phyloP scores from a whole-genome alignment of 2,329 filamentous ascomycete species.

The Xylaria hypoxylon region DNA sequence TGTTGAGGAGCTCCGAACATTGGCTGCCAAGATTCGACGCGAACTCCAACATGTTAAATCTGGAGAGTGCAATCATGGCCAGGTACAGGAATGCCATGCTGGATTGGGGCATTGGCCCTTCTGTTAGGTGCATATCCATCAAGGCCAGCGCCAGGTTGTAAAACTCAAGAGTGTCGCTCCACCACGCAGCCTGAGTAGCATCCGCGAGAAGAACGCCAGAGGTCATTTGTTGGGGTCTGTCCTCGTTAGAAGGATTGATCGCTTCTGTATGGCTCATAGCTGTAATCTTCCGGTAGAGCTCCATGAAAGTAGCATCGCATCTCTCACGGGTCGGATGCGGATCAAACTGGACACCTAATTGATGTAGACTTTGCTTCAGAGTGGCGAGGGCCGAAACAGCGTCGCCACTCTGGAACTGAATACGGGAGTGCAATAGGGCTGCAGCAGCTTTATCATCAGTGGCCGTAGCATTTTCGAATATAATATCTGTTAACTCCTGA shows the following conservation, averaged over 20 bases:
- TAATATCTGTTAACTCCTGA: slow-evolving; percentile 73
- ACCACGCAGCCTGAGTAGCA: slow-evolving; percentile 76
- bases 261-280: slow-evolving; percentile 64
- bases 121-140: slow-evolving; percentile 72
- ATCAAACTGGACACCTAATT: slow-evolving; percentile 75
- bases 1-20: slow-evolving; percentile 72
- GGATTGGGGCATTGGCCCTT: slow-evolving; percentile 76
- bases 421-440: slow-evolving; percentile 84
- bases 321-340: slow-evolving; percentile 76
- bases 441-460: slow-evolving; percentile 85
- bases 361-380: slow-evolving; percentile 76
- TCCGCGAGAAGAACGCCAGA: slow-evolving; percentile 78
- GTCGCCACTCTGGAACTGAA: slow-evolving; percentile 80
- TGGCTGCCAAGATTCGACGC: slow-evolving; percentile 73
- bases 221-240: slow-evolving; percentile 68
- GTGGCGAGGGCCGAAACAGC: slow-evolving; percentile 74
- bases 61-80: slow-evolving; percentile 72
- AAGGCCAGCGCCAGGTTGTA: slow-evolving; percentile 77
- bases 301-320: slow-evolving; percentile 80
- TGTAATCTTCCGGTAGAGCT: slow-evolving; percentile 69
- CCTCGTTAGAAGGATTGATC: slow-evolving; percentile 56
- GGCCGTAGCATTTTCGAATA: slow-evolving; percentile 77
- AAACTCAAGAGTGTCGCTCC: slow-evolving; percentile 78
- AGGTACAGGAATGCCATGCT: slow-evolving; percentile 76
- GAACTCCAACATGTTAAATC: slow-evolving; percentile 77